These are phyloP conservation scores for Bacterosira constricta DNA, from an alignment of 108 stramenopile species.

Conservation along the genomic window DNA sequence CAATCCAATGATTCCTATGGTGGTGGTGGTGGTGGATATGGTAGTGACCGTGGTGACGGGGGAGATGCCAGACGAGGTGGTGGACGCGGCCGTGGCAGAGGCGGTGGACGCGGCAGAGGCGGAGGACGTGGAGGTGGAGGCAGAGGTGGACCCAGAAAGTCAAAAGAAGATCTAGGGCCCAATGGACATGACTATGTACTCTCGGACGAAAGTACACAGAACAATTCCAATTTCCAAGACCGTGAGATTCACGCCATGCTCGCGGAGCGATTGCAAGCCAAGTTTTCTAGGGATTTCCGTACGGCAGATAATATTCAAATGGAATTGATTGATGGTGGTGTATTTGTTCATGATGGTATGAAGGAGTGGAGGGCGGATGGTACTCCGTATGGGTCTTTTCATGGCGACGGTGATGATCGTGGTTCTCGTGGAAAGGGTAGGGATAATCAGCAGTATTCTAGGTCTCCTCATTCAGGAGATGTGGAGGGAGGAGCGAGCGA, in stretches of 20 bases:
- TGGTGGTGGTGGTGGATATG: no score
- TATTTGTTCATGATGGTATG: conserved; percentile 60
- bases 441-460: neutral
- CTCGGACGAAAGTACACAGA: conserved; percentile 43
- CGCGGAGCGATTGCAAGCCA: conserved; percentile 60
- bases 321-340: conserved; percentile 48
- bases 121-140: conserved; percentile 7
- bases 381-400: conserved; percentile 27
- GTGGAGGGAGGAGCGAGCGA: conserved; percentile 2
- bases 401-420: conserved; percentile 21
- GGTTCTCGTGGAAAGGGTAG: no score
- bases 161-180: conserved; percentile 55
- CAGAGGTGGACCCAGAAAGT: neutral
- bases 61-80: no score
- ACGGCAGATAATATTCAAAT: conserved; percentile 65
- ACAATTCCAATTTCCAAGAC: conserved; percentile 37
- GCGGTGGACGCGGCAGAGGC: conserved; percentile 14
- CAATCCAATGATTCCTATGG: no score
- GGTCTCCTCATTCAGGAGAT: neutral
- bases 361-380: conserved; percentile 76
- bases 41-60: no score
- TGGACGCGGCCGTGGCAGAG: conserved; percentile 6
- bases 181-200: conserved; percentile 69
- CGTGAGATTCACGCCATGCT: conserved; percentile 54
- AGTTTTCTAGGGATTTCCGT: conserved; percentile 53